phyloP scores from a whole-genome alignment of 2,329 filamentous ascomycete genomes.

The Pseudocercospora pini-densiflorae region DNA sequence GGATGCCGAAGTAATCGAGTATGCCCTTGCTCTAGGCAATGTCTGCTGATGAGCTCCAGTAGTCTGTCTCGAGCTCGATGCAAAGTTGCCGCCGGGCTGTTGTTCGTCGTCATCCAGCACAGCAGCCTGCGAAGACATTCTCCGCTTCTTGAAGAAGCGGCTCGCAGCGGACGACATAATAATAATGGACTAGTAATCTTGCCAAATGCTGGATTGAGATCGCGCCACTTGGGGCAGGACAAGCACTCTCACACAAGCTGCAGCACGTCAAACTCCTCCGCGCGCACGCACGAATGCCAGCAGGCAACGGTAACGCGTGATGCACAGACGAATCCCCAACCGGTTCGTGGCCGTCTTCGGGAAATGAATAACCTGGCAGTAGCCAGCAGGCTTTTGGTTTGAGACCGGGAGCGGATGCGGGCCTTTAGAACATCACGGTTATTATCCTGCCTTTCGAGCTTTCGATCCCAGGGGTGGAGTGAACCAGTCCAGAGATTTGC shows the following conservation, averaged over 20 bases:
- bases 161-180: constrained; percentile 23
- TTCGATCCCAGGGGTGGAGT: not conserved
- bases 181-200: not conserved
- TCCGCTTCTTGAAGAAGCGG: constrained; percentile 29
- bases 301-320: not conserved
- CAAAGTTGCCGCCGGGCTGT: not conserved
- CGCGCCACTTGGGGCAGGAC: constrained; percentile 15
- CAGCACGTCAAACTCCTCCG: constrained; percentile 12
- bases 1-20: constrained; percentile 20
- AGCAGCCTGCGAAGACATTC: constrained; percentile 26
- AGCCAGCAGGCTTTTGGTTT: not conserved
- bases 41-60: not conserved
- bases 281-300: not conserved
- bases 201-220: constrained; percentile 22
- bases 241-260: not conserved
- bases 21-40: constrained; percentile 17
- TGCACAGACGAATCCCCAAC: not conserved
- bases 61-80: not conserved
- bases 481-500: not conserved
- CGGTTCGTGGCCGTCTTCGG: constrained; percentile 6
- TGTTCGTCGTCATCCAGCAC: constrained; percentile 13
- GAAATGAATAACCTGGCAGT: not conserved
- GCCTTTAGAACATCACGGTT: not conserved
- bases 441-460: not conserved
- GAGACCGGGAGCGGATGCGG: constrained; percentile 7